Percentiles rank a stretch among this genome's conserved stretches.
Conservation (phyloP, 2,329 filamentous ascomycete species). For the Zelopaecilomyces penicillatus region DNA sequence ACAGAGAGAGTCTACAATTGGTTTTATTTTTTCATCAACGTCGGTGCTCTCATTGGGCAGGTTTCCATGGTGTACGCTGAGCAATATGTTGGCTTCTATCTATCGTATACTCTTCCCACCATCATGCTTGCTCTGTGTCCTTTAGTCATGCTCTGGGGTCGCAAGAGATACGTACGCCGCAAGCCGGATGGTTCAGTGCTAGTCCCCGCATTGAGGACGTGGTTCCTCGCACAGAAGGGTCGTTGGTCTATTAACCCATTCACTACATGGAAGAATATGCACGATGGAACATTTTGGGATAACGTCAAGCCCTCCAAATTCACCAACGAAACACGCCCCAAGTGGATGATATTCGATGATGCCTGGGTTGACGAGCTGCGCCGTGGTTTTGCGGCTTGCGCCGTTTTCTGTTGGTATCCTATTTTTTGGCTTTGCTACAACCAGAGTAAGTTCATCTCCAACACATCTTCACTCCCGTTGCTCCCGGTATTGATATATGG, state of each 20-base stretch:
- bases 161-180: conserved; percentile 47
- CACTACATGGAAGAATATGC: conserved; percentile 48
- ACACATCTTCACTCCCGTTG: not conserved
- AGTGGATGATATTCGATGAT: not conserved
- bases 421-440: conserved; percentile 49
- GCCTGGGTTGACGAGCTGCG: not conserved
- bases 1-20: conserved; percentile 56
- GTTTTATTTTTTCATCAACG: conserved; percentile 66
- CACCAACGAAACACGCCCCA: conserved; percentile 1
- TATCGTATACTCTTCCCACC: conserved; percentile 61
- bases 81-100: conserved; percentile 67
- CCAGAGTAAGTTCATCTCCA: conserved; percentile 23
- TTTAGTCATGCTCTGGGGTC: conserved; percentile 48
- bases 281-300: conserved; percentile 31
- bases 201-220: conserved; percentile 52
- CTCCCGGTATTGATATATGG: conserved; percentile 10
- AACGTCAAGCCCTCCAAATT: conserved; percentile 4
- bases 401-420: conserved; percentile 14
- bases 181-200: conserved; percentile 62
- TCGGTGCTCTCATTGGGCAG: conserved; percentile 56
- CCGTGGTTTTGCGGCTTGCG: conserved; percentile 7
- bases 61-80: conserved; percentile 64
- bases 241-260: conserved; percentile 61
- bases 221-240: conserved; percentile 56
- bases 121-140: conserved; percentile 28